Base-by-base conservation (phyloP, 2,329 filamentous ascomycete species). In the Cadophora luteo-olivacea region DNA sequence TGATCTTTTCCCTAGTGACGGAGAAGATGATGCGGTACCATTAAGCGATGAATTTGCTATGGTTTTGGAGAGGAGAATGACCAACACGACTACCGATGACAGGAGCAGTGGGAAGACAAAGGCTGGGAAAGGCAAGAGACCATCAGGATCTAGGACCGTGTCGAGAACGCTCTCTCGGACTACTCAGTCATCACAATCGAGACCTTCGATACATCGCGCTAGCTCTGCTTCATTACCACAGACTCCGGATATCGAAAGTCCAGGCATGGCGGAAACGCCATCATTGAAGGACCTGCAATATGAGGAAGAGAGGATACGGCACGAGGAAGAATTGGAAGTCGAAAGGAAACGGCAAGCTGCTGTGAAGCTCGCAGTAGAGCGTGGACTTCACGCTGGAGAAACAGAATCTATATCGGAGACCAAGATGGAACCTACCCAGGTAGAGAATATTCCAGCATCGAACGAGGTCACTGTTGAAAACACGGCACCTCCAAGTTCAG, bases 41-140 rank as follows among this genome's bases (percentile, higher is more conserved):
- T 82, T 98, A 22, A 93, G 95, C 75, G 95, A 97, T 77, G 94
- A 97, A 76, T 97, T 98, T 74, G 92, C 94, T 2, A 90, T 97
- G 78, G 89, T 90, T 3, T 84, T 97, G 70, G 90, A 94, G 69
- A 87, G 91, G 64, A 88, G 91, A 72, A 86, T 85, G n/a, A 88
- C 86, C 0, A 81, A 81, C 3, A 78, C 82, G 36, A 82, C 82
- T 52, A 82, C 82, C 19, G 93, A 96, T 67, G 91, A 93, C 75
- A 86, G 87, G 57, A 90, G 90, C 73, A 94, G 91, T 75, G 87
- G 85, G 57, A 91, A 86, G 71, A 89, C 86, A 25, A 80, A 81
- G 69, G 87, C 84, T 70, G 89, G 85, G 72, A 89, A 89, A 72
- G 87, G 87, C 0, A 89, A 89, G 75, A 80, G 83, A 54, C 83